Percentiles rank a stretch among this genome's conserved stretches.
These are phyloP conservation scores for Tricholoma terreum DNA, from an alignment of 768 basidiomycete genomes.

Conservation along the genomic window DNA sequence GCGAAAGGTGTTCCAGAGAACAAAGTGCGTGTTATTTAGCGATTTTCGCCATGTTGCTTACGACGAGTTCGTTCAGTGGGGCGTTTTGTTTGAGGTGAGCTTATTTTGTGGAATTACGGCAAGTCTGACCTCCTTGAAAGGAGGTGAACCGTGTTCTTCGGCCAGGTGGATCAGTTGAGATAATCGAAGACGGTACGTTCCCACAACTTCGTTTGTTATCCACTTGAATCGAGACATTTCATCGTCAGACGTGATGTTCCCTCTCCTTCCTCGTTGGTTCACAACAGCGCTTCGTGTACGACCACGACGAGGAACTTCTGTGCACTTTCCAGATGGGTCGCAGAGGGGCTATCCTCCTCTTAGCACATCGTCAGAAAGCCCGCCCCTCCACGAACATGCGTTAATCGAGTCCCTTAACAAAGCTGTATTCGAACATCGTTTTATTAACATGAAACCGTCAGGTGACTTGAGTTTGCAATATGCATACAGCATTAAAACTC, in stretches of 20 bases:
- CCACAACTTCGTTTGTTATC: not conserved
- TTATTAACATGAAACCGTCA: conserved; percentile 69
- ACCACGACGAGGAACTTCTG: conserved; percentile 44
- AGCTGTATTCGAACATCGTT: conserved; percentile 66
- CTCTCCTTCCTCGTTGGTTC: conserved; percentile 75
- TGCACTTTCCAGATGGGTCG: conserved; percentile 49
- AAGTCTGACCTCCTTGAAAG: conserved; percentile 32
- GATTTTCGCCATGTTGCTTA: conserved; percentile 5
- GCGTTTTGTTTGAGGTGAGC: conserved; percentile 59
- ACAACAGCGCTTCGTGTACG: conserved; percentile 63
- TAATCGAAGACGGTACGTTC: conserved; percentile 65
- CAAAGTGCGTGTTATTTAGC: conserved; percentile 44
- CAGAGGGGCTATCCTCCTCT: conserved; percentile 34
- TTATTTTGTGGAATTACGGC: not conserved
- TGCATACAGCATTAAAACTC: not conserved
- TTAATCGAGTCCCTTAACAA: conserved; percentile 64
- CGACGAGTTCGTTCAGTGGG: conserved; percentile 49
- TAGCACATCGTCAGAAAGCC: conserved; percentile 27
- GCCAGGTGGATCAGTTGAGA: conserved; percentile 68
- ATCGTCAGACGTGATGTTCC: conserved; percentile 66
- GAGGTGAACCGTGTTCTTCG: conserved; percentile 70
- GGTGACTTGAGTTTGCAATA: conserved; percentile 36
- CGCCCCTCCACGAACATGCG: conserved; percentile 61
- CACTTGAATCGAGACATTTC: not conserved
- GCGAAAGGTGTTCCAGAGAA: conserved; percentile 72